A percentile compares a stretch with the other conserved stretches of the same genome.
These are phyloP conservation scores for Monosporascus sp. DNA, from an alignment of 2,329 filamentous ascomycete genomes.

Conservation along the genomic window DNA sequence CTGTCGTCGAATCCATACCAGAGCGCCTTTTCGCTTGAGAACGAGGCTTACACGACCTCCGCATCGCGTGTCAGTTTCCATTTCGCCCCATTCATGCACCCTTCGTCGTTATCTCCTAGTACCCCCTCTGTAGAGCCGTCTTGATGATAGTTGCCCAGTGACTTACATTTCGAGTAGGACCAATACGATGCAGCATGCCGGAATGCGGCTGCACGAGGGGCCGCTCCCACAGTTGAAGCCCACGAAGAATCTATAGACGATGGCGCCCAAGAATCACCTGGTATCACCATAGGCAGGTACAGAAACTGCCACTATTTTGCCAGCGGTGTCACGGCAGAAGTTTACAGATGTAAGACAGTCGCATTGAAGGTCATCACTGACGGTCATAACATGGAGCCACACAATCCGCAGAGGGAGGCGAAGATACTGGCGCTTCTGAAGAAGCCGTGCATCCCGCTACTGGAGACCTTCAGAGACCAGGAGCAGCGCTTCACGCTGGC, in stretches of 20 bases:
- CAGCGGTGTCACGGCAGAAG: constrained; percentile 71
- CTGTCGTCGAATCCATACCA: constrained; percentile 20
- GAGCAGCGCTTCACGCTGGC: constrained; percentile 69
- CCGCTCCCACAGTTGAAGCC: constrained; percentile 20
- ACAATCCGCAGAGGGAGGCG: constrained; percentile 76
- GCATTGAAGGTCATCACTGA: constrained; percentile 86
- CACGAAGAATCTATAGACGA: constrained; percentile 1
- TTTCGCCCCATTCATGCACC: background rate
- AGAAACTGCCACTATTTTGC: constrained; percentile 49
- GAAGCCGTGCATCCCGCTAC: constrained; percentile 57
- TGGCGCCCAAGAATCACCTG: constrained; percentile 19
- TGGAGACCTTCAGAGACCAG: constrained; percentile 69
- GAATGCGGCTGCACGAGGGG: constrained; percentile 20
- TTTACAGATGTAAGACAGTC: constrained; percentile 62
- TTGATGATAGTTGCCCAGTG: constrained; percentile 1
- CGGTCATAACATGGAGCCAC: constrained; percentile 68
- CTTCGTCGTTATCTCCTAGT: constrained; percentile 4
- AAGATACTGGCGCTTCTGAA: constrained; percentile 61
- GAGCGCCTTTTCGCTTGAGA: constrained; percentile 62
- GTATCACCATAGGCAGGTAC: constrained; percentile 50
- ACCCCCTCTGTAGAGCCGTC: background rate
- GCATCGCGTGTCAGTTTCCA: constrained; percentile 47
- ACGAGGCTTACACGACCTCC: constrained; percentile 54
- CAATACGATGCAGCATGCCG: constrained; percentile 48
- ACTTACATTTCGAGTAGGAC: constrained; percentile 37